These are phyloP conservation scores for Achaetomiella virescens DNA, from an alignment of 495 filamentous ascomycete genomes.

Conservation along the genomic window DNA sequence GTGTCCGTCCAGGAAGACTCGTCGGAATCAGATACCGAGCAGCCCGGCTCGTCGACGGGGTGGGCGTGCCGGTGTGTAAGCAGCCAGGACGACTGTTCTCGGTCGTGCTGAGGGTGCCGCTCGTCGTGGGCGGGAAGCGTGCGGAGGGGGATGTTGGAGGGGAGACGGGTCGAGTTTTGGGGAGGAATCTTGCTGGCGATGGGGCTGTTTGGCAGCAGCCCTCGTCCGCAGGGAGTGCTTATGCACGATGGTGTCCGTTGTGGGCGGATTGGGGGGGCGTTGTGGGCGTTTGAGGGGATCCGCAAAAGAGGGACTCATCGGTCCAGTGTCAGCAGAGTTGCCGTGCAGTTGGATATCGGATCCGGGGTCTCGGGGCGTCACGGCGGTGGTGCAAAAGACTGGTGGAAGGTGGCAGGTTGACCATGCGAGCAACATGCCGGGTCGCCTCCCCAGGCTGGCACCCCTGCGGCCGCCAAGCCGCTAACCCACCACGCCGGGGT, in stretches of 20 bases:
- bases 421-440: not conserved
- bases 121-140: conserved; percentile 41
- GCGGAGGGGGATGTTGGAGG: conserved; percentile 58
- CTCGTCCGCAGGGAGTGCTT: conserved; percentile 37
- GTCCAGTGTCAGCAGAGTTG: conserved; percentile 7
- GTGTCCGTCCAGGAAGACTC: conserved; percentile 88
- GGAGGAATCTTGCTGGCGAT: conserved; percentile 52
- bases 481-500: not conserved
- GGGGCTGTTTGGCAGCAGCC: conserved; percentile 58
- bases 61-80: conserved; percentile 31
- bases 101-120: conserved; percentile 25
- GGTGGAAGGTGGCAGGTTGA: conserved; percentile 7
- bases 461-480: conserved; percentile 6
- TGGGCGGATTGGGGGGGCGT: not conserved
- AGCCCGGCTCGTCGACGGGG: conserved; percentile 27
- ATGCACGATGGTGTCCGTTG: conserved; percentile 5
- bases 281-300: conserved; percentile 12
- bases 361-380: conserved; percentile 3
- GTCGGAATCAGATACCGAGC: conserved; percentile 39
- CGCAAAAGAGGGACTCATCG: conserved; percentile 17
- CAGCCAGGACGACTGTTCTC: conserved; percentile 34
- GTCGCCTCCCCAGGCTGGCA: not conserved
- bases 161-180: conserved; percentile 42
- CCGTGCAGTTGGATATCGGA: not conserved
- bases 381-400: conserved; percentile 6